phyloP scores from a whole-genome alignment of 2,329 filamentous ascomycete genomes.

The Paraconiothyrium brasiliense region DNA sequence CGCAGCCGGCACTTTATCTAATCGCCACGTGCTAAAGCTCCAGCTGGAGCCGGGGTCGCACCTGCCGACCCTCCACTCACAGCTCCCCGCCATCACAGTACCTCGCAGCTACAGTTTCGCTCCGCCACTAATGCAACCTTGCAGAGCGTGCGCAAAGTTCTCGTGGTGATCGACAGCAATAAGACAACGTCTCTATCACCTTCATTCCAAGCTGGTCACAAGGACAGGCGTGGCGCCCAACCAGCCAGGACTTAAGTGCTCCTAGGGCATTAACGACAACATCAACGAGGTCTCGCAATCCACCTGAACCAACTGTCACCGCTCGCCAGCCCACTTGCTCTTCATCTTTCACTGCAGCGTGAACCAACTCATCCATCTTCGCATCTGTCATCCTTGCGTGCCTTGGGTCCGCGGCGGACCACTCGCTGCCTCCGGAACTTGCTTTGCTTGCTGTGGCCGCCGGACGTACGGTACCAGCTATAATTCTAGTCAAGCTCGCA shows the following conservation, averaged over 20 bases:
- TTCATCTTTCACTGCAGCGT: neutral
- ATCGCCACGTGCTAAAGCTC: conserved; percentile 23
- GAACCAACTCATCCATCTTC: neutral
- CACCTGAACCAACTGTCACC: neutral
- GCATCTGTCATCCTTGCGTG: conserved; percentile 11
- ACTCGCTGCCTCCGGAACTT: conserved; percentile 2
- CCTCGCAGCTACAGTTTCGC: neutral
- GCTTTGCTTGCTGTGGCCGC: conserved; percentile 6
- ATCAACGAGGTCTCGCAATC: conserved; percentile 1
- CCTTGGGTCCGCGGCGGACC: conserved; percentile 13
- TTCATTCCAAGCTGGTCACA: conserved; percentile 20
- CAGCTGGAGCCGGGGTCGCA: conserved; percentile 1
- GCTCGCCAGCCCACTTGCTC: neutral
- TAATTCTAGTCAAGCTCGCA: neutral
- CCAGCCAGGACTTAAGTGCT: conserved; percentile 19
- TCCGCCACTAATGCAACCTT: neutral
- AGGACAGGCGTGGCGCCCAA: conserved; percentile 21
- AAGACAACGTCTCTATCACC: neutral
- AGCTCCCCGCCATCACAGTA: conserved; percentile 15
- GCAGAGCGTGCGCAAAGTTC: neutral
- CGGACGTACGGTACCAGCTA: neutral
- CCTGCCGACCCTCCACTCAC: conserved; percentile 1
- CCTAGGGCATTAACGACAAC: conserved; percentile 10
- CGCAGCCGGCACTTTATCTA: conserved; percentile 19
- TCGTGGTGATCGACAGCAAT: neutral